phyloP scores from a whole-genome alignment of 2,329 filamentous ascomycete genomes.

The Pseudogymnoascus sp. region DNA sequence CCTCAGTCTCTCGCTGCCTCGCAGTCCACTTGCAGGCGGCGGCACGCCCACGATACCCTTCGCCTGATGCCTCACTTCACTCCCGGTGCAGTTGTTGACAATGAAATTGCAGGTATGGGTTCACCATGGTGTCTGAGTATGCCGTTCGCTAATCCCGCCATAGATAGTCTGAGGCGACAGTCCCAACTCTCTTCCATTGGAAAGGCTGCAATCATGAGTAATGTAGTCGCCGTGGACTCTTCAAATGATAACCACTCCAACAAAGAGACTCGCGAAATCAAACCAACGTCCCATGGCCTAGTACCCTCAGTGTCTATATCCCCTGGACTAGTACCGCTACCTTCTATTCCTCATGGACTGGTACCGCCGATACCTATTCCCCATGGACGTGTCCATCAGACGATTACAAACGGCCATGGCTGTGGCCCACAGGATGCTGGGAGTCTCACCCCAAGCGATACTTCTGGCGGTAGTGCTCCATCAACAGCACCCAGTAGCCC shows the following conservation, averaged over 20 bases:
- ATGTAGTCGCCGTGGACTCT: constrained; percentile 26
- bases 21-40: constrained; percentile 5
- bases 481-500: constrained; percentile 2
- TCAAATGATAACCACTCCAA: constrained; percentile 23
- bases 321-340: no score
- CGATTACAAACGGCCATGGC: constrained; percentile 4
- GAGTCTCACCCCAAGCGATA: not conserved
- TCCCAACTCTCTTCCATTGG: constrained; percentile 3
- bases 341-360: constrained; percentile 10
- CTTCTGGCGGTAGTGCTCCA: not conserved
- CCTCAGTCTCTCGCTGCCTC: constrained; percentile 2
- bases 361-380: constrained; percentile 1
- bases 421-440: not conserved
- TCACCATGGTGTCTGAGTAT: not conserved
- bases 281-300: constrained; percentile 15
- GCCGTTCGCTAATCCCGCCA: not conserved
- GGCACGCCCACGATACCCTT: not conserved
- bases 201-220: constrained; percentile 14
- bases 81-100: constrained; percentile 2
- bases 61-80: constrained; percentile 3
- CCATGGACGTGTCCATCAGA: not conserved
- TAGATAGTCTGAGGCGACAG: not conserved
- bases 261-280: constrained; percentile 13
- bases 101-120: not conserved
- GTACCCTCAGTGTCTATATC: not conserved